Percentiles rank a stretch among this genome's conserved stretches.
phyloP scores from a whole-genome alignment of 169 alveolate species.

The Theileria parva region DNA sequence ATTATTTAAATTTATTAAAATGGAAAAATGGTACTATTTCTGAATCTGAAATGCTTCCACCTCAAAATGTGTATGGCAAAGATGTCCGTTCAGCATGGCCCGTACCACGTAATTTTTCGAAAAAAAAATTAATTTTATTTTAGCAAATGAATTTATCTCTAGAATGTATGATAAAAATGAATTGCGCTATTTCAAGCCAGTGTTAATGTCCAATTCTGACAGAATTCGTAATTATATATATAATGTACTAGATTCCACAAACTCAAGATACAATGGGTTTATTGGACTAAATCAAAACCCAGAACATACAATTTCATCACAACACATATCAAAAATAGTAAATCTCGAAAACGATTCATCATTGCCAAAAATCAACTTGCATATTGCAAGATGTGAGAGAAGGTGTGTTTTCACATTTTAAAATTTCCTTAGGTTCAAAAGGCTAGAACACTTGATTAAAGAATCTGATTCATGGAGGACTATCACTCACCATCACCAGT shows the following conservation, averaged over 20 bases:
- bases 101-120: constrained; percentile 11
- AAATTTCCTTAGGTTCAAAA: constrained; percentile 46
- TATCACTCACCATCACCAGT: constrained; percentile 55
- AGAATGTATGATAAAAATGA: constrained; percentile 67
- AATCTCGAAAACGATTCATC: constrained; percentile 41
- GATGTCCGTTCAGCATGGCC: constrained; percentile 55
- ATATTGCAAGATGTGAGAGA: background rate
- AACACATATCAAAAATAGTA: constrained; percentile 48
- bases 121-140: background rate
- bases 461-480: constrained; percentile 73
- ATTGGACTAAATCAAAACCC: constrained; percentile 67
- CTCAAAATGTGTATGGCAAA: constrained; percentile 47
- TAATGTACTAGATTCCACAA: constrained; percentile 67
- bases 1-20: constrained; percentile 65
- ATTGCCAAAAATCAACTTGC: constrained; percentile 35
- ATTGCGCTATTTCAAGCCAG: constrained; percentile 71
- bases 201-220: constrained; percentile 65
- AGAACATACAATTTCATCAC: constrained; percentile 3
- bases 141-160: constrained; percentile 35
- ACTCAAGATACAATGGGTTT: constrained; percentile 42
- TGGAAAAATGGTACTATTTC: constrained; percentile 66
- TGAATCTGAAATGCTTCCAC: constrained; percentile 71
- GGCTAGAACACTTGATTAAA: constrained; percentile 55
- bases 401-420: constrained; percentile 7
- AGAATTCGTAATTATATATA: constrained; percentile 66